Conservation (phyloP, 768 basidiomycete genomes). For the Tricholoma furcatifolium region DNA sequence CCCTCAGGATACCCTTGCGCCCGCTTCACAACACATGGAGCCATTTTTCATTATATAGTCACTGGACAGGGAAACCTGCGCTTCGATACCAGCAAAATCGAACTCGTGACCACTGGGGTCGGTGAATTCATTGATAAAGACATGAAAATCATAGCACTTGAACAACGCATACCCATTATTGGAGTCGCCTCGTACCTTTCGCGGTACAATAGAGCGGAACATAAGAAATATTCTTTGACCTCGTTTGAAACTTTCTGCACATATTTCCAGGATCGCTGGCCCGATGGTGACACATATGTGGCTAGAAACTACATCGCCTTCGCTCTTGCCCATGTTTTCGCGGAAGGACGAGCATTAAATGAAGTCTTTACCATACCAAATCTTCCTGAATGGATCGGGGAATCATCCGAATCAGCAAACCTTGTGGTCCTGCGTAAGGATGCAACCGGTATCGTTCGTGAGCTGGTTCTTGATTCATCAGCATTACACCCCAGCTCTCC, state of each 20-base stretch:
- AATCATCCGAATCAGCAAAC: neutral
- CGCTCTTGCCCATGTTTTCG: neutral
- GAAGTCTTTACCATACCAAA: neutral
- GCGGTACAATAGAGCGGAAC: no score
- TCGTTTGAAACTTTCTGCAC: neutral
- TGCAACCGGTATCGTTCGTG: neutral
- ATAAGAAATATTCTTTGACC: neutral
- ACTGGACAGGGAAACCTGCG: neutral
- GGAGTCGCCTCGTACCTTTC: neutral
- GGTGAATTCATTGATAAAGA: conserved; percentile 1
- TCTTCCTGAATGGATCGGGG: neutral
- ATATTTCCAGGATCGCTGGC: neutral
- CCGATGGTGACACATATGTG: neutral
- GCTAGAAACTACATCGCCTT: neutral
- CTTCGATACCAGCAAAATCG: neutral
- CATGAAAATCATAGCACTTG: neutral
- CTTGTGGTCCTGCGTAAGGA: neutral
- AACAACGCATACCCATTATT: neutral
- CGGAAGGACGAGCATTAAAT: neutral
- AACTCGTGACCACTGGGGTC: neutral
- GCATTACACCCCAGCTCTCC: neutral
- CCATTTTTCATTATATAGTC: neutral
- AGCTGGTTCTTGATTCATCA: neutral
- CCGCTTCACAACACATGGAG: neutral
- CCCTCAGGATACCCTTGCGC: neutral